Conservation (phyloP, 805 yeast genomes). For the Suhomyces xylopsoci region DNA sequence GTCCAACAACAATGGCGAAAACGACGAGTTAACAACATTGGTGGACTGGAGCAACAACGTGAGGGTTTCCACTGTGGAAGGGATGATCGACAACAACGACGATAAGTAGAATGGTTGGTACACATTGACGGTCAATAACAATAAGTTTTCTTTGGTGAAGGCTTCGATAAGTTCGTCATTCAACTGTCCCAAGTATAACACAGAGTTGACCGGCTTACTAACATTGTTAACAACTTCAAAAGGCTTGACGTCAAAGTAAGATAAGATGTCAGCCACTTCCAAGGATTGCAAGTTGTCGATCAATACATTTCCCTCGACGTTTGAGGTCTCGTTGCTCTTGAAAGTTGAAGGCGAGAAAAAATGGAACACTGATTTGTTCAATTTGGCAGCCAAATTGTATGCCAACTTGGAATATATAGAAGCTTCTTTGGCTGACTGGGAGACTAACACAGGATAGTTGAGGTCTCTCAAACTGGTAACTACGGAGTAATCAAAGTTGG, state of each 20-base stretch:
- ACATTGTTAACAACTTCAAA: constrained; percentile 29
- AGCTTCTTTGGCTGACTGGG: constrained; percentile 57
- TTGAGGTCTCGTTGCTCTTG: constrained; percentile 11
- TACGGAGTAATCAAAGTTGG: constrained; percentile 61
- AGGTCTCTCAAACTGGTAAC: constrained; percentile 74
- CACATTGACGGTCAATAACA: constrained; percentile 56
- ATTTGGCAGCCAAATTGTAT: constrained; percentile 49
- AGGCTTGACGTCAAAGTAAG: constrained; percentile 23
- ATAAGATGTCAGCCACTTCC: constrained; percentile 21
- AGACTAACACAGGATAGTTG: constrained; percentile 60
- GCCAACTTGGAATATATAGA: constrained; percentile 55
- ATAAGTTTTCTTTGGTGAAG: constrained; percentile 35
- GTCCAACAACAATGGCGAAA: constrained; percentile 74
- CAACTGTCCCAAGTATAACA: constrained; percentile 64
- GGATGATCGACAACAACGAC: constrained; percentile 49
- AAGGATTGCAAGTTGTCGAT: constrained; percentile 13
- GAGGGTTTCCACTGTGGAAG: constrained; percentile 52
- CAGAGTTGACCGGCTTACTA: constrained; percentile 43
- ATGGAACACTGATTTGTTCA: constrained; percentile 64
- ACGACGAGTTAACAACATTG: constrained; percentile 30
- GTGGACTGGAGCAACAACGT: constrained; percentile 65
- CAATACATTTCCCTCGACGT: constrained; percentile 12
- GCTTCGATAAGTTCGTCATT: constrained; percentile 41
- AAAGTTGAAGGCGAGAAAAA: constrained; percentile 46
- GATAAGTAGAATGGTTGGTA: constrained; percentile 71